These are phyloP conservation scores for Mytilinidion resinicola DNA, from an alignment of 495 filamentous ascomycete genomes.

Conservation along the genomic window DNA sequence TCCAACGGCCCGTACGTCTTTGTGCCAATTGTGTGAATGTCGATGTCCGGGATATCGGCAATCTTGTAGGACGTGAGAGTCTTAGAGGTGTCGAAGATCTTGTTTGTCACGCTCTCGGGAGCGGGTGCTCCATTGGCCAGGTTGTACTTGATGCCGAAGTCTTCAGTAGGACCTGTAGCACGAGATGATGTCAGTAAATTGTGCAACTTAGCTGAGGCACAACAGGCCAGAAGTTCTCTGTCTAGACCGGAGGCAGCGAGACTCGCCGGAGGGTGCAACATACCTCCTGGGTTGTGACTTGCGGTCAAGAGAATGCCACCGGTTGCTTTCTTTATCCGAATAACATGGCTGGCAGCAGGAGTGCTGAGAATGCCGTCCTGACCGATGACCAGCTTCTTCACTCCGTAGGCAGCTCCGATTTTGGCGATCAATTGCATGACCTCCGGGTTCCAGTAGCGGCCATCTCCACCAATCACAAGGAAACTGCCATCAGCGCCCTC, in stretches of 20 bases:
- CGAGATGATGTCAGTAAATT: neutral
- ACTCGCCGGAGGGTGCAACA: neutral
- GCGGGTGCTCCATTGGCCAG: constrained; percentile 90
- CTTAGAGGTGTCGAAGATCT: constrained; percentile 89
- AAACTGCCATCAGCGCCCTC: constrained; percentile 82
- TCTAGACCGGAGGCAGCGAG: too few species aligned
- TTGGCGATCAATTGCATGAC: constrained; percentile 95
- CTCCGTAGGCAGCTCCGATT: constrained; percentile 92
- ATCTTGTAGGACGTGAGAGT: constrained; percentile 86
- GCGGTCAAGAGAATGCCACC: constrained; percentile 95
- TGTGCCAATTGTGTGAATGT: constrained; percentile 74
- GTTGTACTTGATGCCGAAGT: constrained; percentile 99
- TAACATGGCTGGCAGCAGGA: constrained; percentile 90
- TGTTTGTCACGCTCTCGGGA: constrained; percentile 92
- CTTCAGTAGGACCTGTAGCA: constrained; percentile 69
- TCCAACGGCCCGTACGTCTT: constrained; percentile 78
- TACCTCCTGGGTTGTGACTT: constrained; percentile 96
- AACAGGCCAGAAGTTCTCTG: neutral
- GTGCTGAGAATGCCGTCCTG: constrained; percentile 95
- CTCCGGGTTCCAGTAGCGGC: constrained; percentile 93
- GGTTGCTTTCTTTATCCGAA: constrained; percentile 86
- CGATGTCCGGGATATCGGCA: constrained; percentile 76
- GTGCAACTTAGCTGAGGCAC: neutral
- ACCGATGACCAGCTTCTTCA: constrained; percentile 96
- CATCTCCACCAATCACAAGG: constrained; percentile 96